Percentiles rank a stretch among this genome's conserved stretches.
Evolutionary conservation across 805 yeast genomes (phyloP).

Genomic region (Maudiozyma turicensis): DNA sequence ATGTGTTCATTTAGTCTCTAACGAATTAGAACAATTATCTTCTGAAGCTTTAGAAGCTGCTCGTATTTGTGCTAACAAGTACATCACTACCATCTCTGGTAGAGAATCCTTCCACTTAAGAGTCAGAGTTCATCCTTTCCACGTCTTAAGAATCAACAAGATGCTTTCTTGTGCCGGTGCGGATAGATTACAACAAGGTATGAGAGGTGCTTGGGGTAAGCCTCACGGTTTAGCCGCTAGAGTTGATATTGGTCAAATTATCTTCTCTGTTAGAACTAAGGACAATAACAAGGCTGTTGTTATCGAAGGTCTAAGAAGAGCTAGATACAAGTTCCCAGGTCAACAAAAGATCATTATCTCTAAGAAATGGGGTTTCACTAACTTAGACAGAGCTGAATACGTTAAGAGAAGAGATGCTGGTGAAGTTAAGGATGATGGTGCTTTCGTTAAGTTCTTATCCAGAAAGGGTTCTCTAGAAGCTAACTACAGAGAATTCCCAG

Average conservation of each 20-base stretch:
- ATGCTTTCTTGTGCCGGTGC: slow-evolving; percentile 99
- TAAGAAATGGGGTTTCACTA: slow-evolving; percentile 99
- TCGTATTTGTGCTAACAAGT: slow-evolving; percentile 99
- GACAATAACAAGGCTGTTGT: slow-evolving; percentile 96
- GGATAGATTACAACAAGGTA: slow-evolving; percentile 99
- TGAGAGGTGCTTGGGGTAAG: slow-evolving; percentile 99
- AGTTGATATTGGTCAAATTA: slow-evolving; percentile 96
- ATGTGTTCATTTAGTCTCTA: slow-evolving; percentile 98
- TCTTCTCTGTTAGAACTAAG: slow-evolving; percentile 96
- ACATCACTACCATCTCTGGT: slow-evolving; percentile 95
- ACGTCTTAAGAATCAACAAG: slow-evolving; percentile 99
- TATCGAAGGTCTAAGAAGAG: slow-evolving; percentile 99
- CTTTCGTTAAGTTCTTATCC: slow-evolving; percentile 96
- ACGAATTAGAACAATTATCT: slow-evolving; percentile 98
- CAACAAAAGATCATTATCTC: slow-evolving; percentile 99
- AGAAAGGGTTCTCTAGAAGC: slow-evolving; percentile 87
- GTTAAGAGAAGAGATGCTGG: slow-evolving; percentile 88
- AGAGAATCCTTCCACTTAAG: slow-evolving; percentile 99
- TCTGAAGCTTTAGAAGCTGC: slow-evolving; percentile 99
- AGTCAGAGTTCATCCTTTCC: slow-evolving; percentile 99
- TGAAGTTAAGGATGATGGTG: slow-evolving; percentile 99
- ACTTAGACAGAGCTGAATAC: slow-evolving; percentile 96
- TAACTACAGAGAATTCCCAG: slow-evolving; percentile 92
- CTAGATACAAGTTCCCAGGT: slow-evolving; percentile 99
- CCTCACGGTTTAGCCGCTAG: slow-evolving; percentile 99